Conservation (phyloP, 208 protist species). For the Leishmania tarentolae region DNA sequence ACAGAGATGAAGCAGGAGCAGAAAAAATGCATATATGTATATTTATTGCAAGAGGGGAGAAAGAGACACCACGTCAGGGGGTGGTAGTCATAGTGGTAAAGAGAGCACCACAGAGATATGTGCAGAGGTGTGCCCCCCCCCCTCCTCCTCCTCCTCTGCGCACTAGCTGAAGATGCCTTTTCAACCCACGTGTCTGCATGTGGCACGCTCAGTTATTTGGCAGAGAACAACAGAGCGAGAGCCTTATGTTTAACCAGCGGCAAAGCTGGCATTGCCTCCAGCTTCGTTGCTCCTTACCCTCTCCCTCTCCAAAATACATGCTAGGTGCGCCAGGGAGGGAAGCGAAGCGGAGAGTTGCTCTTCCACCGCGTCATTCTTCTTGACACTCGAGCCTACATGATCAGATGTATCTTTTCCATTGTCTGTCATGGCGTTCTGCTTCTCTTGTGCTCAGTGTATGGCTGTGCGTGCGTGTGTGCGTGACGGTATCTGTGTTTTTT, state of each 20-base stretch:
- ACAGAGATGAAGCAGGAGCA: neutral
- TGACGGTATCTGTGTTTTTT: too few species aligned
- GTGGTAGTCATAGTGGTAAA: neutral
- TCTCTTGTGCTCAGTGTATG: neutral
- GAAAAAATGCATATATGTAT: too few species aligned
- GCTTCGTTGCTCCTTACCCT: neutral
- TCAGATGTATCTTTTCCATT: neutral
- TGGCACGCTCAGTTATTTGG: neutral
- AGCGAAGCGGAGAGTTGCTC: neutral
- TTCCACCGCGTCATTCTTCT: neutral
- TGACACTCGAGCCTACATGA: neutral
- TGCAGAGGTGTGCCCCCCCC: neutral
- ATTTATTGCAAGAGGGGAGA: neutral
- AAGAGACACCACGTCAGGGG: neutral
- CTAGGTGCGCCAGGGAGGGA: neutral
- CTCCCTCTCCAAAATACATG: neutral
- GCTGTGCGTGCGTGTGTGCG: too few species aligned
- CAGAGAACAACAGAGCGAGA: neutral
- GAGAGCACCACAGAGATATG: neutral
- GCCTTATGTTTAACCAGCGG: neutral
- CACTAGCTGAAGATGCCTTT: neutral
- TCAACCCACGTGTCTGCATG: neutral
- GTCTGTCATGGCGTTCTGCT: neutral
- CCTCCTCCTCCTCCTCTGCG: neutral
- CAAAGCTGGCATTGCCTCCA: neutral